A percentile compares a stretch with the other conserved stretches of the same genome.
Evolutionary conservation across 257 asterid species (phyloP).

Genomic region (Vinca minor): DNA sequence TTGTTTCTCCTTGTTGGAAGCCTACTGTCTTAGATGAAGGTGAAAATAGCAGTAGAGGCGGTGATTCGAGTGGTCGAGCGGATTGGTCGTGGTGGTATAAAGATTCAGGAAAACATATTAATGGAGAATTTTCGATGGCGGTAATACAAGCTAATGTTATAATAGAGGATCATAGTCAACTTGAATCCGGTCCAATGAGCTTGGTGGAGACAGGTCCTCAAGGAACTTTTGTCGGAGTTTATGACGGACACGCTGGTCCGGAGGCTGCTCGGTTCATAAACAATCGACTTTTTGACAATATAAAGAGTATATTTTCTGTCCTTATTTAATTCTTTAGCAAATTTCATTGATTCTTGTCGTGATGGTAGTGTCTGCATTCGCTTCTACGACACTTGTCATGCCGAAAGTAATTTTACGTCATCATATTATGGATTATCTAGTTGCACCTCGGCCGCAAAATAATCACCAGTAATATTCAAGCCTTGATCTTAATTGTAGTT

Average conservation of each 20-base stretch:
- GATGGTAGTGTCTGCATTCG: slow-evolving; percentile 1
- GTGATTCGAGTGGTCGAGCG: slow-evolving; percentile 34
- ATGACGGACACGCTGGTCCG: slow-evolving; percentile 90
- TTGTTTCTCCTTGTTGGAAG: slow-evolving; percentile 65
- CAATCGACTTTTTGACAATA: slow-evolving; percentile 47
- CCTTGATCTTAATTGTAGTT: background rate
- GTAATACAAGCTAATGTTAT: slow-evolving; percentile 65
- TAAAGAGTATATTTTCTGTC: slow-evolving; percentile 48
- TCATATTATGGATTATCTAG: too few relatives aligned
- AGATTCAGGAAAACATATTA: slow-evolving; percentile 55
- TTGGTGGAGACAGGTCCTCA: slow-evolving; percentile 44
- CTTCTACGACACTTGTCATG: background rate
- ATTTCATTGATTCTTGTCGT: background rate
- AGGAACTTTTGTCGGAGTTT: slow-evolving; percentile 82
- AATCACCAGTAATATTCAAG: background rate
- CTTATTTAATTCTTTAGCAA: background rate
- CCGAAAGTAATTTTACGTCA: too few relatives aligned
- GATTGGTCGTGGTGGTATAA: slow-evolving; percentile 77
- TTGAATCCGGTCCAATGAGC: slow-evolving; percentile 83
- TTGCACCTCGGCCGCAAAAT: too few relatives aligned
- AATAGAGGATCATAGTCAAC: slow-evolving; percentile 74
- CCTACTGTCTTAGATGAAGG: slow-evolving; percentile 33
- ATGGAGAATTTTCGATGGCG: slow-evolving; percentile 85
- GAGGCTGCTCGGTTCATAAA: slow-evolving; percentile 64
- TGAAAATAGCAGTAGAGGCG: slow-evolving; percentile 37